phyloP scores from a whole-genome alignment of 2,329 filamentous ascomycete genomes.

The Plenodomus tracheiphilus region DNA sequence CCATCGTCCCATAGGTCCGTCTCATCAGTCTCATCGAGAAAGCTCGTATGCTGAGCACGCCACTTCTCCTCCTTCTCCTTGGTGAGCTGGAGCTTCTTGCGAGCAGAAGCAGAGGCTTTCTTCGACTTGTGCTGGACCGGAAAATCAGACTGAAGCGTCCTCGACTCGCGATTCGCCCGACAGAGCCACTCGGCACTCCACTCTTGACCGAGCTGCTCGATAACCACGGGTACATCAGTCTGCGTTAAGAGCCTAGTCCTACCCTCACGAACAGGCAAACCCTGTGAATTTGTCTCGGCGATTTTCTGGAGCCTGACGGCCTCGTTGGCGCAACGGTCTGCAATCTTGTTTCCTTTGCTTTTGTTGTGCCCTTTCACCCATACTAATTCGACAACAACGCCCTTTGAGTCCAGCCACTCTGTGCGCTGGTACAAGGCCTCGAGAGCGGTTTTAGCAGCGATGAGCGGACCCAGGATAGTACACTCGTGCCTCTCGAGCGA shows the following conservation, averaged over 20 bases:
- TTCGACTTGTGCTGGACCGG: no score
- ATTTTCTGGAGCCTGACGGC: neutral
- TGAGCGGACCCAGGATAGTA: neutral
- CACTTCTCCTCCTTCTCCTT: no score
- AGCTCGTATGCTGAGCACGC: no score
- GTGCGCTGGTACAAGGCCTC: slow-evolving; percentile 1
- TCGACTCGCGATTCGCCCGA: neutral
- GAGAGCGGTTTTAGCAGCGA: neutral
- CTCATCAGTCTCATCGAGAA: no score
- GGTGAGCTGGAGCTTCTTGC: no score
- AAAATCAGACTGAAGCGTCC: neutral
- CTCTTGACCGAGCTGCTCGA: neutral
- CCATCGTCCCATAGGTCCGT: no score
- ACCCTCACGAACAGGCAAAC: neutral
- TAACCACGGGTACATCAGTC: neutral
- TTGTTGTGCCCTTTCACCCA: slow-evolving; percentile 17
- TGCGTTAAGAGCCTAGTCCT: neutral
- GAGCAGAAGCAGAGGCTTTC: no score
- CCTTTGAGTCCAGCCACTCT: neutral
- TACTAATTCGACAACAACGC: slow-evolving; percentile 2
- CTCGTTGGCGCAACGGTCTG: slow-evolving; percentile 2
- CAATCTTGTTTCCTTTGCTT: slow-evolving; percentile 6
- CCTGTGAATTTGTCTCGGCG: neutral
- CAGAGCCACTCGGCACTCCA: slow-evolving; percentile 1
- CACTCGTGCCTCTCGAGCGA: neutral